phyloP scores from a whole-genome alignment of 1,284 basidiomycete species.

The Apiotrichum siamense region DNA sequence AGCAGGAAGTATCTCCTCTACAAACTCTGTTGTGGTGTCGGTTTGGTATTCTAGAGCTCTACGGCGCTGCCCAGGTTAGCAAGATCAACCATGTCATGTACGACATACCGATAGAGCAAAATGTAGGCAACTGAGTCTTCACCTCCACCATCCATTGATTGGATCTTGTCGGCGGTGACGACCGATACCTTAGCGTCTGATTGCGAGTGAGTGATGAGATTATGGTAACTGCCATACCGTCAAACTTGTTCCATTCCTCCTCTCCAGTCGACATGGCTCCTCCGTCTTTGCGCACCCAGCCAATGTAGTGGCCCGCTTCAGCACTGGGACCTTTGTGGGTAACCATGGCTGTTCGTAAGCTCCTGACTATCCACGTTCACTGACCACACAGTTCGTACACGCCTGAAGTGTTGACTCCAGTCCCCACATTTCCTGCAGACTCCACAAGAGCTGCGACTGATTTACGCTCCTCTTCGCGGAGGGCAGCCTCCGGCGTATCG shows the following conservation, averaged over 20 bases:
- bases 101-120: conserved; percentile 64
- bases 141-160: conserved; percentile 78
- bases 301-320: conserved; percentile 87
- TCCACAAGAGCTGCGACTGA: conserved; percentile 26
- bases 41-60: too few relatives aligned
- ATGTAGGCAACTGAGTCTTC: conserved; percentile 76
- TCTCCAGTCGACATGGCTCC: conserved; percentile 25
- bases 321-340: conserved; percentile 95
- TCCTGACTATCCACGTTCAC: conserved; percentile 7
- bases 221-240: conserved; percentile 30
- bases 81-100: conserved; percentile 73
- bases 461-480: conserved; percentile 43
- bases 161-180: conserved; percentile 60
- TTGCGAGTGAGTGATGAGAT: conserved; percentile 48
- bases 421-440: conserved; percentile 16
- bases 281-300: conserved; percentile 53
- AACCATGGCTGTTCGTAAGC: conserved; percentile 62
- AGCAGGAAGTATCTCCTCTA: too few relatives aligned
- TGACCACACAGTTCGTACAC: conserved; percentile 47
- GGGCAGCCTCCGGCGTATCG: conserved; percentile 34
- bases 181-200: conserved; percentile 76
- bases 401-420: conserved; percentile 32
- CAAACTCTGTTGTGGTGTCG: too few relatives aligned
- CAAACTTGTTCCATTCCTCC: conserved; percentile 66
- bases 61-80: too few relatives aligned